Evolutionary conservation across 2,329 filamentous ascomycete genomes (phyloP).

Genomic region (Elsinoe necatrix): DNA sequence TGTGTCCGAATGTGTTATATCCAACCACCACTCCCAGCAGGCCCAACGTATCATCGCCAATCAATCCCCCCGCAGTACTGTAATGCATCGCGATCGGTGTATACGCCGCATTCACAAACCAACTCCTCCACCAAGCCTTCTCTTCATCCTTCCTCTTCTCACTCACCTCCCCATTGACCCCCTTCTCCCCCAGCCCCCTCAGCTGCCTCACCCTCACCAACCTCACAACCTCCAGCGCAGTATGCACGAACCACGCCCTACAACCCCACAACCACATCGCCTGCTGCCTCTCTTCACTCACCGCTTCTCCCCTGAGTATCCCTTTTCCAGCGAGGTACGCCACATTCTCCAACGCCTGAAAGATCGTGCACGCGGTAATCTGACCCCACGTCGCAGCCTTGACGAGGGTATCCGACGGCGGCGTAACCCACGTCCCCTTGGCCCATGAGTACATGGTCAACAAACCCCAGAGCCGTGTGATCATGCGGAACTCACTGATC

Average conservation of each 20-base stretch:
- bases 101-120: slow-evolving; percentile 19
- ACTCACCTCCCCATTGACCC: slow-evolving; percentile 34
- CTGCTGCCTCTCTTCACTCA: slow-evolving; percentile 39
- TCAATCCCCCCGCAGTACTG: slow-evolving; percentile 16
- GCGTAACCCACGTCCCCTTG: slow-evolving; percentile 33
- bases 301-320: slow-evolving; percentile 44
- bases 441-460: slow-evolving; percentile 65
- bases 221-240: slow-evolving; percentile 64
- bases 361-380: slow-evolving; percentile 57
- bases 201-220: slow-evolving; percentile 43
- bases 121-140: slow-evolving; percentile 30
- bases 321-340: slow-evolving; percentile 69
- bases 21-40: slow-evolving; percentile 16
- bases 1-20: slow-evolving; percentile 16
- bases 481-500: slow-evolving; percentile 62
- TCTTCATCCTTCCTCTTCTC: slow-evolving; percentile 36
- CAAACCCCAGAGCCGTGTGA: slow-evolving; percentile 67
- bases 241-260: slow-evolving; percentile 71
- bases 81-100: slow-evolving; percentile 18
- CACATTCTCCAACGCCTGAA: slow-evolving; percentile 75
- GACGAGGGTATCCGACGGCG: slow-evolving; percentile 36
- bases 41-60: slow-evolving; percentile 17
- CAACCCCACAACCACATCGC: slow-evolving; percentile 63
- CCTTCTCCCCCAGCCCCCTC: slow-evolving; percentile 27
- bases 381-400: slow-evolving; percentile 56